Base-by-base conservation (phyloP, 768 basidiomycete species). In the Lentinula sp. region DNA sequence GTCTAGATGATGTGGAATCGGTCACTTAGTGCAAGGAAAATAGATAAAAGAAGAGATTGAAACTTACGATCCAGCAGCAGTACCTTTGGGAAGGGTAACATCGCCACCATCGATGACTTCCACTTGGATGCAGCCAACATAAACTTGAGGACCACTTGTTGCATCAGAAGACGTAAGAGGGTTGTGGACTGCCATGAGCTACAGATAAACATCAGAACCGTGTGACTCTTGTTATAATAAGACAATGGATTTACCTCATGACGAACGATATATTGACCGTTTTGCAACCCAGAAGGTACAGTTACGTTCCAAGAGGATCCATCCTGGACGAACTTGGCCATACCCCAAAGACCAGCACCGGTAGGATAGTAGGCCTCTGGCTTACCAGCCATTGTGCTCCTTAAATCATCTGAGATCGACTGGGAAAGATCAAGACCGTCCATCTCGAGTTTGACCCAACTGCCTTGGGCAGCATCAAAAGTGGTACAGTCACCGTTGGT, bases 401-500 rank as follows among this genome's bases (percentile, higher is more conserved):
- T 58, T 39, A 69, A 51, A 6, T 51, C 58, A 39, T 45, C 51
- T 32, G 68, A 69, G 62, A 70, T 66, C 13, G 61, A 63, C 61
- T 66, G 48, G 62, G 59, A 59, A 6, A 33, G 64, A 51, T 70
- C 69, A 18, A 69, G 50, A 15, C 68, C 69, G 18, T 58, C 57
- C 50, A 64, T 62, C 4, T 62, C 64, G 51, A 70, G 61, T 50
- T 69, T 70, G 10, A 66, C 65, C 68, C 69, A 69, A 6, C 63
- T 63, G 15, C 66, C 68, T 50, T 65, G 54, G 20, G 66, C 66
- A 23, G 69, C 59, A 50, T 70, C 68, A 46, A 66, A 67, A 15
- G 58, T 60, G 42, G 62, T 62, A 59, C 69, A 70, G 55, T 66
- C 65, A 16, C 64, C 65, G 18, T 66, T 64, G 43, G 59, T 57